Base-by-base conservation (phyloP, 2,329 filamentous ascomycete genomes). In the Cordyceps javanica region DNA sequence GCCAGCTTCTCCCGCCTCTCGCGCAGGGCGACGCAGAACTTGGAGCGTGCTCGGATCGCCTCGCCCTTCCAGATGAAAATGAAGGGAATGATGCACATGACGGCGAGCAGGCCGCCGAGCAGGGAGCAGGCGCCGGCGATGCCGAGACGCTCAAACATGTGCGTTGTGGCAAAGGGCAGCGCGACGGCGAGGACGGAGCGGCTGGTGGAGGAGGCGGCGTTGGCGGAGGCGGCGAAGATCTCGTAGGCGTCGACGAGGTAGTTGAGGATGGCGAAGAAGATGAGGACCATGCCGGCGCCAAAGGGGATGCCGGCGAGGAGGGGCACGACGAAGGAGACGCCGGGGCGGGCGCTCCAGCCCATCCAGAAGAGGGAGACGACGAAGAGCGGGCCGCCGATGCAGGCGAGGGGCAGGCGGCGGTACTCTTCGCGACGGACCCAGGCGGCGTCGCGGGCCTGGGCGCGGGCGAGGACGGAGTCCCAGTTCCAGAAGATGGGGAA, bases 131-230 rank as follows among this genome's bases (percentile, higher is more conserved):
- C 78, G 1, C 79, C 78, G 1, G 71, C 63, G 21, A 82, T 77
- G 2, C 75, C 75, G 1, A 82, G 70, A 3, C 66, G 67, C 2
- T 62, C 58, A 60, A 82, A 82, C 76, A 82, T 80, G 59, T 72
- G 73, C 2, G 71, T 69, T 3, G 78, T 78, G 11, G 79, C 79
- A 19, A 88, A 72, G 4, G 85, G 84, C 46, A 88, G 73, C 1
- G 85, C 71, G 0, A 96, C 92, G 45, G 91, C 90, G 1, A 93
- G 95, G 70, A 97, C 90, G 88, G 94, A 94, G 56, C 94, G 92
- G 1, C 89, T 96, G 73, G 73, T 96, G 57, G 94, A 97, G 74
- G 75, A 96, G 54, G 77, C 88, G 67, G 94, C 93, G 45, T 81
- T 97, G 67, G 89, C 92, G 23, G 87, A 85, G 67, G 86, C 85